Evolutionary conservation across 805 yeast species (phyloP), one percentile per base, ranked within the genome.

Genomic region (Wickerhamiella hasegawae): DNA sequence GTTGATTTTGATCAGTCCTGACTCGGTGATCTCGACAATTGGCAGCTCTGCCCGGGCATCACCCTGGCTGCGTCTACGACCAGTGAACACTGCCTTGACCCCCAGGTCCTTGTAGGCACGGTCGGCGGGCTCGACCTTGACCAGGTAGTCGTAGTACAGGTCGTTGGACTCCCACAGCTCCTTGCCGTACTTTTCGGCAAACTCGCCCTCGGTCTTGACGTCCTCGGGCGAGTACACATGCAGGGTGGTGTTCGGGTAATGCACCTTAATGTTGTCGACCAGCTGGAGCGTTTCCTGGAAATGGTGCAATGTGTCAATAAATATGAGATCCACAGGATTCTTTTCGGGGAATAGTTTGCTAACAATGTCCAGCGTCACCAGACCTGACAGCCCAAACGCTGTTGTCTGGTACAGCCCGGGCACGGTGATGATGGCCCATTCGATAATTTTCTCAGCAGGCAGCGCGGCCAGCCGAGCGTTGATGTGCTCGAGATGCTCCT

Each of bases 331-430:
- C 5, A 80, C 62, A 1, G 75, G 67, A 30, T 58, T 53, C 40
- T 44, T 39, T 8, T 40, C 41, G n/a, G 40, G 38, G 38, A 42
- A 52, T 32, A 76, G 46, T 49, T 73, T 71, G 22, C 78, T 66
- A 20, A 85, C 56, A 68, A 85, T 79, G 54, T 85, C 95, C 29
- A 81, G 63, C 10, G 87, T 85, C 21, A 79, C 94, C 40, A 87
- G 58, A 0, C 97, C 97, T 1, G 95, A 81, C 32, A 87, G 65
- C 0, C 97, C 97, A 58, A 87, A 84, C 1, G 97, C 97, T 0
- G 97, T 83, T 2, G 94, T 84, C 57, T 87, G 97, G 50, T 54
- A 85, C 26, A 87, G 60, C 28, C 73, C 65, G 3, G 94, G 94
- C 49, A 85, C 75, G 0, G 93, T 82, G n/a, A 69, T 54, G 12